Percentiles rank a stretch among this genome's conserved stretches.
These are phyloP conservation scores for Moniliella sp. DNA, from an alignment of 1,284 basidiomycete genomes.

Conservation along the genomic window DNA sequence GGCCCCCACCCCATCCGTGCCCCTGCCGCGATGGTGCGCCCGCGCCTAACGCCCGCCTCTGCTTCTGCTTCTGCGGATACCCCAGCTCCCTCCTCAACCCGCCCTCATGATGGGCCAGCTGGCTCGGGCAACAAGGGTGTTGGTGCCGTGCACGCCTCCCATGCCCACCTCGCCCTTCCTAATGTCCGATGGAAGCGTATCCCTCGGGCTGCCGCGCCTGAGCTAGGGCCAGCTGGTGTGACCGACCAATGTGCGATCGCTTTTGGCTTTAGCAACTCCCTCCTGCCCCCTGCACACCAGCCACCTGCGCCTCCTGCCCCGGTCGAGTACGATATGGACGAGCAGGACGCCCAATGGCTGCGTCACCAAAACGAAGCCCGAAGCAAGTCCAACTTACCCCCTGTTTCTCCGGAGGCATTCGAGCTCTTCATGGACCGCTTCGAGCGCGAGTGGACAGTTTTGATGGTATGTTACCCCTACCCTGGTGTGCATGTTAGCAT, in stretches of 20 bases:
- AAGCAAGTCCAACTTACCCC: conserved; percentile 51
- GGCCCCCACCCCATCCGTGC: too few relatives aligned
- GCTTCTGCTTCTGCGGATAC: too few relatives aligned
- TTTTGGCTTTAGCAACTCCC: conserved; percentile 46
- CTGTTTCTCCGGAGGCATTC: conserved; percentile 52
- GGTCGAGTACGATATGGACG: conserved; percentile 99
- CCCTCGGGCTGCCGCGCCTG: too few relatives aligned
- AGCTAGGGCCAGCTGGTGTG: conserved; percentile 14
- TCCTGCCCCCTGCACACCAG: conserved; percentile 53
- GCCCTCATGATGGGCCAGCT: too few relatives aligned
- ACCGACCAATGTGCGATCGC: conserved; percentile 12
- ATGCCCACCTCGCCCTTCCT: too few relatives aligned
- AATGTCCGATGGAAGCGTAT: too few relatives aligned
- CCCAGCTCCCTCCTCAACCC: too few relatives aligned
- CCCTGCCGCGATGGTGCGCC: too few relatives aligned
- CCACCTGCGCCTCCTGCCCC: conserved; percentile 79
- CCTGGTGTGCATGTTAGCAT: neutral
- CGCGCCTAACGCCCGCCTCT: too few relatives aligned
- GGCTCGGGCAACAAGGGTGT: too few relatives aligned
- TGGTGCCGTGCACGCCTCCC: too few relatives aligned
- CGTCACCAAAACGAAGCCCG: conserved; percentile 63
- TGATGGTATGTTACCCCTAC: neutral
- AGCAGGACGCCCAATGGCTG: conserved; percentile 94
- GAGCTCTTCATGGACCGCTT: conserved; percentile 90
- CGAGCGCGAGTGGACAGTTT: conserved; percentile 95